Percentiles rank a stretch among this genome's conserved stretches.
Evolutionary conservation across 345 rosid species (phyloP).

Genomic region (Syzygium aqueum): DNA sequence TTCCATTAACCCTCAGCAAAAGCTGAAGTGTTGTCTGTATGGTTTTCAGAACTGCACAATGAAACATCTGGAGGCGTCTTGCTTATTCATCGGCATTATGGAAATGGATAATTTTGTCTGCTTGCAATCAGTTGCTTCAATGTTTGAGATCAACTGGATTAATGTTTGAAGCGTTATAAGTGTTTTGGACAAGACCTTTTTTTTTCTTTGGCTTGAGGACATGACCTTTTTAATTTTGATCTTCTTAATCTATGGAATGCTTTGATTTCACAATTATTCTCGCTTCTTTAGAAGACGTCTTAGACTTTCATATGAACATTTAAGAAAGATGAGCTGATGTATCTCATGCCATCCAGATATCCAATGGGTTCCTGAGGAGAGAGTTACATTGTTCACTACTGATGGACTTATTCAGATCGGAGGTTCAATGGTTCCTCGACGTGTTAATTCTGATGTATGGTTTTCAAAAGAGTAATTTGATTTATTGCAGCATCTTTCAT

Average conservation of each 20-base stretch:
- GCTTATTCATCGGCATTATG: neutral
- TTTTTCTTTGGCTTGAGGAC: neutral
- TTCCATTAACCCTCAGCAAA: neutral
- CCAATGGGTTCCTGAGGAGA: conserved; percentile 84
- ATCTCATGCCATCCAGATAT: conserved; percentile 21
- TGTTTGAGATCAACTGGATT: neutral
- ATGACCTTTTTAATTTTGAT: neutral
- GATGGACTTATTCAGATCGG: conserved; percentile 91
- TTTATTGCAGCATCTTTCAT: neutral
- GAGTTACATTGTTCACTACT: conserved; percentile 70
- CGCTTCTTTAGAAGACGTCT: neutral
- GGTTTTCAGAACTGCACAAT: neutral
- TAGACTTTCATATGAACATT: neutral
- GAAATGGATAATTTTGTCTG: neutral
- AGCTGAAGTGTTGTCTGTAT: neutral
- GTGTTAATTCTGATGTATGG: conserved; percentile 45
- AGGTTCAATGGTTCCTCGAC: conserved; percentile 76
- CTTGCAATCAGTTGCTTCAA: neutral
- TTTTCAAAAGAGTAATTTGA: neutral
- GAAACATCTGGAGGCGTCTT: neutral
- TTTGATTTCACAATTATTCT: neutral
- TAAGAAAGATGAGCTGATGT: neutral
- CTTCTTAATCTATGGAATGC: neutral
- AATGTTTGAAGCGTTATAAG: neutral
- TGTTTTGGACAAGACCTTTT: neutral